These are phyloP conservation scores for Bacidia gigantensis DNA, from an alignment of 495 filamentous ascomycete genomes.

Conservation along the genomic window DNA sequence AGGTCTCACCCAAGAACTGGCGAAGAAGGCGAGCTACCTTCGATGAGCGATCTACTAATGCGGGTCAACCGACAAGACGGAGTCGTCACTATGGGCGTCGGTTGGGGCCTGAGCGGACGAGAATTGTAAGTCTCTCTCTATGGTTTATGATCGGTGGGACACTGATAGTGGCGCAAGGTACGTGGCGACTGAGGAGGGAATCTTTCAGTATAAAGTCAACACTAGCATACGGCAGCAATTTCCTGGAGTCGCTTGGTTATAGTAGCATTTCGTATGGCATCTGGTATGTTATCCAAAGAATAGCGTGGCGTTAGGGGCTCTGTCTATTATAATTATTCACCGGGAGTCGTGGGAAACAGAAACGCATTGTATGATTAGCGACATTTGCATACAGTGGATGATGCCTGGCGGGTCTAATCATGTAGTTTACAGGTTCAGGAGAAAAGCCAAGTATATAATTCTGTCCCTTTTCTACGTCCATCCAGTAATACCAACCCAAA, in stretches of 20 bases:
- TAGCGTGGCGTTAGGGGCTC: slow-evolving; percentile 4
- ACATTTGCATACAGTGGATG: neutral
- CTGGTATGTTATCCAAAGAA: neutral
- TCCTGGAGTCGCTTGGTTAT: slow-evolving; percentile 46
- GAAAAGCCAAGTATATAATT: too few species aligned
- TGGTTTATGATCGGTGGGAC: neutral
- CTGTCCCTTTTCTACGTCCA: too few species aligned
- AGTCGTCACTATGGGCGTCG: slow-evolving; percentile 47
- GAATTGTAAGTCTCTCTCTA: slow-evolving; percentile 43
- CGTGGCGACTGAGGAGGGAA: slow-evolving; percentile 58
- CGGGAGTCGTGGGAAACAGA: neutral
- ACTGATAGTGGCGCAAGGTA: slow-evolving; percentile 34
- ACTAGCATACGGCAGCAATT: slow-evolving; percentile 49
- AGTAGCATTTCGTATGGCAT: neutral
- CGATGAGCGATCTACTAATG: neutral
- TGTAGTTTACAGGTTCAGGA: too few species aligned
- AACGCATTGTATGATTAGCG: neutral
- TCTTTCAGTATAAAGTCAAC: slow-evolving; percentile 61
- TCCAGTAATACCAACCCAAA: neutral
- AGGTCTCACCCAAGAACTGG: neutral
- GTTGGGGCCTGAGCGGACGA: slow-evolving; percentile 57
- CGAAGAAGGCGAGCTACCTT: slow-evolving; percentile 3
- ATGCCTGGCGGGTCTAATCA: too few species aligned
- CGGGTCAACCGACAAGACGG: slow-evolving; percentile 25
- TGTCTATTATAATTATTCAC: neutral